Conservation (phyloP, 73 alveolate species). For the Blepharisma stoltei region DNA sequence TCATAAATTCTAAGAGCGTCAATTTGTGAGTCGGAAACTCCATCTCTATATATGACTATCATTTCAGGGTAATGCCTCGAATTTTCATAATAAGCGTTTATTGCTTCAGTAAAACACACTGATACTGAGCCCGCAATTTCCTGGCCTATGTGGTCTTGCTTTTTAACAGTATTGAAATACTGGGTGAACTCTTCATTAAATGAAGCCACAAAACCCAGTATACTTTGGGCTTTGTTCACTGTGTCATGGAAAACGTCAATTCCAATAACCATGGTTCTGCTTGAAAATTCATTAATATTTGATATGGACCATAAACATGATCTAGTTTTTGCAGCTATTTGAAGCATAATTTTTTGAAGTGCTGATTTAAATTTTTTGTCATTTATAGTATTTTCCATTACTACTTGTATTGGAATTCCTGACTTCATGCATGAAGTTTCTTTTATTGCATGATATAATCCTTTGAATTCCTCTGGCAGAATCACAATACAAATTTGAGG, state of each 20-base stretch:
- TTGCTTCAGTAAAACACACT: conserved; percentile 4
- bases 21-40: conserved; percentile 49
- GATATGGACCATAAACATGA: conserved; percentile 92
- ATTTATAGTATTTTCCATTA: background rate
- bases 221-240: background rate
- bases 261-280: conserved; percentile 60
- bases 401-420: conserved; percentile 11
- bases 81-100: conserved; percentile 21
- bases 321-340: conserved; percentile 87
- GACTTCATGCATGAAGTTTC: background rate
- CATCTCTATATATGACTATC: conserved; percentile 78
- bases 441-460: background rate
- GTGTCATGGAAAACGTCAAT: conserved; percentile 53
- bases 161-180: conserved; percentile 41
- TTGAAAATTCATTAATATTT: conserved; percentile 62
- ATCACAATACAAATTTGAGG: background rate
- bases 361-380: conserved; percentile 63
- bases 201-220: conserved; percentile 45
- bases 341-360: conserved; percentile 77
- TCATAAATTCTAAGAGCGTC: conserved; percentile 45
- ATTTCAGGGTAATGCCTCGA: conserved; percentile 46
- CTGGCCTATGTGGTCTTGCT: conserved; percentile 35
- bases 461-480: background rate
- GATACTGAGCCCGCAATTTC: conserved; percentile 44
- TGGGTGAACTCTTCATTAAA: conserved; percentile 35